A percentile compares a stretch with the other conserved stretches of the same genome.
Evolutionary conservation across 768 basidiomycete genomes (phyloP).

Genomic region (Phylloporus sp.): DNA sequence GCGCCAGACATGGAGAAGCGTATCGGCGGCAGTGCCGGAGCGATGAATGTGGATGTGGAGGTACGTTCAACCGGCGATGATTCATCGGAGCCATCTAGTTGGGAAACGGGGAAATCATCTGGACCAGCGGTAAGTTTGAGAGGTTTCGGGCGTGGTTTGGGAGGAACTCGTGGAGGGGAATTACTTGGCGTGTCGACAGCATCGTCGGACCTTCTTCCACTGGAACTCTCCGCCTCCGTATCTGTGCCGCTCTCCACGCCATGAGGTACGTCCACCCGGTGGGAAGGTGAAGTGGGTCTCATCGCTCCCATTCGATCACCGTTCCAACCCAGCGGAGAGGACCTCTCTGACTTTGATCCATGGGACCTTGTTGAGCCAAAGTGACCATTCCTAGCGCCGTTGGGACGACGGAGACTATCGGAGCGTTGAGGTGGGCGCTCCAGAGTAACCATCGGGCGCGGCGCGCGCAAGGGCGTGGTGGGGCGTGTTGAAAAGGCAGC

Average conservation of each 20-base stretch:
- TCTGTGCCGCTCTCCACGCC: slow-evolving; percentile 72
- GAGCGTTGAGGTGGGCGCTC: slow-evolving; percentile 33
- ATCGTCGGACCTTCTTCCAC: slow-evolving; percentile 30
- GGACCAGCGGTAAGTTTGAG: slow-evolving; percentile 24
- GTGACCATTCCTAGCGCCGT: slow-evolving; percentile 11
- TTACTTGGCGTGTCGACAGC: slow-evolving; percentile 17
- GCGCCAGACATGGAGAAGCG: slow-evolving; percentile 81
- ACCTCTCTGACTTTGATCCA: slow-evolving; percentile 12
- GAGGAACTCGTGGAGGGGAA: slow-evolving; percentile 41
- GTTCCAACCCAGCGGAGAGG: slow-evolving; percentile 20
- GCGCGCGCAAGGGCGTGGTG: slow-evolving; percentile 16
- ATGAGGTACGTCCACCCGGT: slow-evolving; percentile 65
- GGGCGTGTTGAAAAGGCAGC: neutral
- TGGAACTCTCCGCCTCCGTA: slow-evolving; percentile 54
- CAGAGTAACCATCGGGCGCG: slow-evolving; percentile 30
- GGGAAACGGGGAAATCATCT: slow-evolving; percentile 18
- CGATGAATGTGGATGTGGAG: slow-evolving; percentile 73
- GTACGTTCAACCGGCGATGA: slow-evolving; percentile 62
- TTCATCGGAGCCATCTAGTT: slow-evolving; percentile 45
- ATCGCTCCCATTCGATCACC: slow-evolving; percentile 18
- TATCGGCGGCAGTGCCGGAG: slow-evolving; percentile 84
- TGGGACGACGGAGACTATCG: slow-evolving; percentile 24
- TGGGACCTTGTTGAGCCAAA: slow-evolving; percentile 8
- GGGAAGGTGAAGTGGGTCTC: slow-evolving; percentile 53
- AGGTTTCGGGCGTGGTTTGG: slow-evolving; percentile 35